phyloP scores from a whole-genome alignment of 768 basidiomycete genomes.

The Phanerodontia chrysosporium region DNA sequence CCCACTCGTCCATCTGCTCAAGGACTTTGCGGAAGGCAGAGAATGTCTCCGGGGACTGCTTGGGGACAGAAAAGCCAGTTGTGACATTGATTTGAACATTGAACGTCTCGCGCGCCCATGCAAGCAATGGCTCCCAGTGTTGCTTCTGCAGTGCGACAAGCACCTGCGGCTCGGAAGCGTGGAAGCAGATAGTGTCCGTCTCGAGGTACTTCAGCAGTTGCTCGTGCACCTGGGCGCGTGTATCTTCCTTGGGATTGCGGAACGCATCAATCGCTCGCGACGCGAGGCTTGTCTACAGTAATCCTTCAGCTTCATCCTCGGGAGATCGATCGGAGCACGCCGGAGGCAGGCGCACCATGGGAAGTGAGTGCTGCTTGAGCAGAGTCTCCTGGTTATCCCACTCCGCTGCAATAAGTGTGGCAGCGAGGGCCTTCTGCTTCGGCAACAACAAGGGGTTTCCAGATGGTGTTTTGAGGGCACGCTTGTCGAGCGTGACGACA shows the following conservation, averaged over 20 bases:
- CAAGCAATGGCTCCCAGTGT: conserved; percentile 86
- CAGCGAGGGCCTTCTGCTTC: conserved; percentile 61
- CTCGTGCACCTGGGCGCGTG: conserved; percentile 57
- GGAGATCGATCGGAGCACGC: background rate
- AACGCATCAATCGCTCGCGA: conserved; percentile 88
- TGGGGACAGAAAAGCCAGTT: conserved; percentile 61
- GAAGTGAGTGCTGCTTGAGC: conserved; percentile 86
- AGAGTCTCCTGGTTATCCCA: conserved; percentile 92
- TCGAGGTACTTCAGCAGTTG: conserved; percentile 82
- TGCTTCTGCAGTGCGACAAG: conserved; percentile 73
- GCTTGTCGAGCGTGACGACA: conserved; percentile 73
- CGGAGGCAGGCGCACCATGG: conserved; percentile 56
- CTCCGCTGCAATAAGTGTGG: conserved; percentile 86
- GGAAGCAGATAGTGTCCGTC: conserved; percentile 94
- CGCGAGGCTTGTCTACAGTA: conserved; percentile 76
- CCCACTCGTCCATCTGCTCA: conserved; percentile 69
- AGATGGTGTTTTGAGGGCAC: conserved; percentile 82
- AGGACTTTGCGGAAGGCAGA: conserved; percentile 55
- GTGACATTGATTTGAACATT: conserved; percentile 58
- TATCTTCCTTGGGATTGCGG: conserved; percentile 30
- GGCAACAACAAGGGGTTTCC: conserved; percentile 79
- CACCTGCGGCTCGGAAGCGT: conserved; percentile 69
- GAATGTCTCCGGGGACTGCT: conserved; percentile 69
- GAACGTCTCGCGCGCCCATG: conserved; percentile 71
- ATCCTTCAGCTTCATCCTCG: background rate